These are phyloP conservation scores for Acanthochlamys bracteata DNA, from an alignment of 106 monocot genomes.

Conservation along the genomic window DNA sequence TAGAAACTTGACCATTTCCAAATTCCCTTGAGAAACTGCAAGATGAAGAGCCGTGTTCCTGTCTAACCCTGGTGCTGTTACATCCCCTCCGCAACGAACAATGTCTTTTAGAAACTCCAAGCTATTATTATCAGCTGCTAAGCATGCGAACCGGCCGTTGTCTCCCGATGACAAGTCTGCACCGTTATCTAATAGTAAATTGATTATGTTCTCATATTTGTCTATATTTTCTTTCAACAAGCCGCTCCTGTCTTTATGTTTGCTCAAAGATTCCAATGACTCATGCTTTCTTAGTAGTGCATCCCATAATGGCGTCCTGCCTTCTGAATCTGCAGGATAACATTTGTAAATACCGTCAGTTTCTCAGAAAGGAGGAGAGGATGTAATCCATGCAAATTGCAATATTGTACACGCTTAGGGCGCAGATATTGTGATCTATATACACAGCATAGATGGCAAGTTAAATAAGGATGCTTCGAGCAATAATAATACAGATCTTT, in stretches of 20 bases:
- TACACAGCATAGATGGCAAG: too few relatives aligned
- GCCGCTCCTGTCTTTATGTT: constrained; percentile 13
- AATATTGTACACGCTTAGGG: too few relatives aligned
- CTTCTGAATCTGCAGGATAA: constrained; percentile 26
- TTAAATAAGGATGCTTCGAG: too few relatives aligned
- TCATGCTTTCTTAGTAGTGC: constrained; percentile 21
- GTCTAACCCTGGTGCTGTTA: constrained; percentile 11
- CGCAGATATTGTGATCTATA: too few relatives aligned
- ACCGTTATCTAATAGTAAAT: constrained; percentile 16
- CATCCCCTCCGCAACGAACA: constrained; percentile 16
- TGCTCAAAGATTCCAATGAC: constrained; percentile 3
- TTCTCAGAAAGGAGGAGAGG: too few relatives aligned
- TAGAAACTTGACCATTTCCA: constrained; percentile 20
- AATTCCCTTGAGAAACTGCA: constrained; percentile 29
- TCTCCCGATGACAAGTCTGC: too few relatives aligned
- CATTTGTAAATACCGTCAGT: too few relatives aligned
- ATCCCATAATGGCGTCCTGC: constrained; percentile 26
- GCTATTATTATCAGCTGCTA: constrained; percentile 25
- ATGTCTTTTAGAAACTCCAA: constrained; percentile 29
- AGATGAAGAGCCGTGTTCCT: constrained; percentile 28
- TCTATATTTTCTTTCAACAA: constrained; percentile 22
- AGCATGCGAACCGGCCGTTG: constrained; percentile 28
- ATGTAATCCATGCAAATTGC: too few relatives aligned
- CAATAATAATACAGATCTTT: too few relatives aligned
- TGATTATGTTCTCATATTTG: constrained; percentile 15